Base-by-base conservation (phyloP, 257 asterid species). In the Rauvolfia tetraphylla region DNA sequence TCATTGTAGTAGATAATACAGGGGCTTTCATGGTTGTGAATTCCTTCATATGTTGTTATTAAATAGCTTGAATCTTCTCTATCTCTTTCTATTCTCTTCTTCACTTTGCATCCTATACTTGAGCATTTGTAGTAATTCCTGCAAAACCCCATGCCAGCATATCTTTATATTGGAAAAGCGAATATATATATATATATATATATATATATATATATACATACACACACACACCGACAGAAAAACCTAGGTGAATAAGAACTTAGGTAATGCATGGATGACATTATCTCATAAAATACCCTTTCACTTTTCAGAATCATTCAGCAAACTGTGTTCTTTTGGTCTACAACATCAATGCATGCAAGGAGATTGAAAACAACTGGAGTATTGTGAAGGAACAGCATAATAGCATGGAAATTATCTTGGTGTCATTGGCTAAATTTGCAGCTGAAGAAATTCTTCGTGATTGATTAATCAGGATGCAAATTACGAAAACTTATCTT, bases 51-150 rank as follows among this genome's bases (percentile, higher is more conserved):
- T 7, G 80, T 74, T 11, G 80, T 79, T 0, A 84, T 12, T 80
- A 84, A 73, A 79, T 69, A 76, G 25, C 75, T 79, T 70, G 83
- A 62, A 76, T 79, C 81, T 42, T 84, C 73, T 38, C 78, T 76
- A 29, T 79, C 84, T 76, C 88, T 84, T 71, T 84, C 86, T 22
- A 79, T 78, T 66, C 77, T 74, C 58, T 82, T 78, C 79, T 77
- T 85, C 39, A 85, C 86, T 56, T 79, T 67, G 79, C 88, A 85
- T 33, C 78, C 84, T 59, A 23, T 67, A 71, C 46, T 59, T 36
- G 75, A 71, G 76, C 88, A 85, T 71, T 77, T 82, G 63, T 80
- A 85, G 51, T 85, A 82, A 68, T 82, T 72, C 76, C 85, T 84
- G 78, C 27, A 48, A 33, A 14, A 13, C 5, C 0, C 2, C 4